Evolutionary conservation across 2,329 filamentous ascomycete genomes (phyloP), one percentile per base, ranked within the genome.

Genomic region (Chalara sp.): DNA sequence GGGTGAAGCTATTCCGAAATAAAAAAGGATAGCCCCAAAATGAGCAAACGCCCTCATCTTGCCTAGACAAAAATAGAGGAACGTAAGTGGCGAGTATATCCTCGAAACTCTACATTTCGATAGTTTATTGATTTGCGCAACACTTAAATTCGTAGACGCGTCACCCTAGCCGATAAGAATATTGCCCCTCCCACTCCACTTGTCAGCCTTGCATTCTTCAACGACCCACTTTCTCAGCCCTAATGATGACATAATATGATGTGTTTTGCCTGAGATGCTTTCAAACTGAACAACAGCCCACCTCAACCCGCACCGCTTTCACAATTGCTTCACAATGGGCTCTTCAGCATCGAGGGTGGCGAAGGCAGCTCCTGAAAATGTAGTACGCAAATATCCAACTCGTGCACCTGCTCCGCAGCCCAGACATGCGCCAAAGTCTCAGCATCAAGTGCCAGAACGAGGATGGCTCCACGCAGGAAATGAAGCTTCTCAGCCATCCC

Each of bases 331-430:
- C n/a, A 48, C 35, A 44, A 65, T 65, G 62, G 62, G 62, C 1
- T 53, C 56, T 7, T 57, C 59, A 35, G 42, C 56, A 44, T 65
- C 62, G 5, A 65, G 63, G 57, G 53, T 53, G 29, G 52, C 57
- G 6, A 53, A 54, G 46, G 49, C 47, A 10, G 56, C 55, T n/a
- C 50, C 56, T 2, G 56, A 55, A 6, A 58, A 51, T 32, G 49
- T 54, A 43, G 52, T 58, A 5, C 58, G 63, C 21, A 65, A 61
- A 62, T 65, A 64, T 41, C 63, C 63, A 30, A 61, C 62, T 8
- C 53, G 60, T 12, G 56, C 62, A n/a, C 53, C 55, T 12, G 35
- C 50, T n/a, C 30, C 53, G 28, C 45, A 50, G 8, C 21, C 21
- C 21, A 21, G 21, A 21, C 21, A 21, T 21, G 21, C 21, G 21